These are phyloP conservation scores for Xylaria curta DNA, from an alignment of 495 filamentous ascomycete species.

Conservation along the genomic window DNA sequence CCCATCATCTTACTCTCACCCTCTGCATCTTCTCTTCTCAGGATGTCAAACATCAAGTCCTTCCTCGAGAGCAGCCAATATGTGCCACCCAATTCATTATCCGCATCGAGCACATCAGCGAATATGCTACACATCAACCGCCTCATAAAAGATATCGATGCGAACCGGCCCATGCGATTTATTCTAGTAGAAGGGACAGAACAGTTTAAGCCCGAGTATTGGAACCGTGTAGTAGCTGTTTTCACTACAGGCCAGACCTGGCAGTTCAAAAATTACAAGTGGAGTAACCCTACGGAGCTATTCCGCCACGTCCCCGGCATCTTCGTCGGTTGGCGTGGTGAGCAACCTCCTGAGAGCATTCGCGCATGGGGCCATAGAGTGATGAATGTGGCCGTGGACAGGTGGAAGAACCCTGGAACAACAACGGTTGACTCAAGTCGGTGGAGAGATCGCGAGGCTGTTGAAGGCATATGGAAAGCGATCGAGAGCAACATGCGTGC, in stretches of 20 bases:
- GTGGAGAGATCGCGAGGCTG: slow-evolving; percentile 91
- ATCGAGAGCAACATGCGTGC: slow-evolving; percentile 88
- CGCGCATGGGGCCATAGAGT: slow-evolving; percentile 87
- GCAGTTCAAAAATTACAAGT: slow-evolving; percentile 99
- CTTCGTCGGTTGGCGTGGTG: slow-evolving; percentile 90
- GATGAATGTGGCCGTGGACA: slow-evolving; percentile 74
- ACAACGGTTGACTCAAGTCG: slow-evolving; percentile 62
- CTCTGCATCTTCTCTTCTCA: slow-evolving; percentile 96
- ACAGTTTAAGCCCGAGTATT: slow-evolving; percentile 98
- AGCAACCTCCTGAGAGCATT: slow-evolving; percentile 76
- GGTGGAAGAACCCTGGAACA: slow-evolving; percentile 67
- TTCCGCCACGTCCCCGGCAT: slow-evolving; percentile 87
- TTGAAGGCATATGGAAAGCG: slow-evolving; percentile 89
- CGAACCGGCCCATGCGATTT: slow-evolving; percentile 80
- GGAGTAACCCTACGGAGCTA: slow-evolving; percentile 85
- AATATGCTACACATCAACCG: slow-evolving; percentile 87
- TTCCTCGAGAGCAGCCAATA: slow-evolving; percentile 91
- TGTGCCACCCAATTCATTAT: slow-evolving; percentile 73
- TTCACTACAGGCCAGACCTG: slow-evolving; percentile 98
- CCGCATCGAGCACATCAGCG: slow-evolving; percentile 60
- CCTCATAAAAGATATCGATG: slow-evolving; percentile 74
- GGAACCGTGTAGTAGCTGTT: slow-evolving; percentile 92
- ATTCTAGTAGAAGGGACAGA: slow-evolving; percentile 91
- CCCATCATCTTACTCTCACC: slow-evolving; percentile 98
- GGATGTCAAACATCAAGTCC: slow-evolving; percentile 93